Evolutionary conservation across 345 rosid species (phyloP), one percentile per base, ranked within the genome.

Genomic region (Ceriops zippeliana): DNA sequence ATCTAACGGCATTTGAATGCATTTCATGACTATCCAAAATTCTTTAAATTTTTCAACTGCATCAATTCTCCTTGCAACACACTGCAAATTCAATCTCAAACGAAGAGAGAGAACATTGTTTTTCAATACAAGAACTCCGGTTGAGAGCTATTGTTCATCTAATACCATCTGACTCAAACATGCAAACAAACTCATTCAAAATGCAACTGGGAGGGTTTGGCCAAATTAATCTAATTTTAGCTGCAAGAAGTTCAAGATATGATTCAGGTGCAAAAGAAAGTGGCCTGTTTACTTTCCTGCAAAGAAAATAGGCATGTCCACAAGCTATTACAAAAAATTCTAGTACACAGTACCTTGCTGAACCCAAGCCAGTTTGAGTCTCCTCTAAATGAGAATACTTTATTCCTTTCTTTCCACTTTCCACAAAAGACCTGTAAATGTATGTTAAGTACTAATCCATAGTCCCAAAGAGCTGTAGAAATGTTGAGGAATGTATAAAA

Each of bases 291-390:
- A 8, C 30, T 6, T 38, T 13, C 15, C 15, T 38, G 46, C 31
- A 28, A 6, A 42, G 19, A 1, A 19, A 42, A 60, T 61, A 7
- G 52, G n/a, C 19, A 62, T 52, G 53, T 26, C 38, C 31, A 59
- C 19, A 42, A 22, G 21, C 27, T 24, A 59, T 9, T 37, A 24
- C 19, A 6, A 20, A 61, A 32, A 67, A 68, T 32, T 63, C 16
- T 47, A 64, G 60, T 66, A 52, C 24, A 47, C 2, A 32, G 57
- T 83, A 85, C 89, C 93, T 86, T 88, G 63, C 81, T 69, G 72
- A 86, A 85, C 15, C 91, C 93, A 51, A 88, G 90, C 91, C 88
- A 89, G 72, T 86, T 89, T 63, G 91, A 85, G 64, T 89, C 91
- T 53, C 91, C 93, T 75, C 89, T 79, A 67, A 86, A 88, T 27